A percentile compares a stretch with the other conserved stretches of the same genome.
These are phyloP conservation scores for Aegilops bicornis DNA, from an alignment of 176 grass and related monocot genomes.

Conservation along the genomic window DNA sequence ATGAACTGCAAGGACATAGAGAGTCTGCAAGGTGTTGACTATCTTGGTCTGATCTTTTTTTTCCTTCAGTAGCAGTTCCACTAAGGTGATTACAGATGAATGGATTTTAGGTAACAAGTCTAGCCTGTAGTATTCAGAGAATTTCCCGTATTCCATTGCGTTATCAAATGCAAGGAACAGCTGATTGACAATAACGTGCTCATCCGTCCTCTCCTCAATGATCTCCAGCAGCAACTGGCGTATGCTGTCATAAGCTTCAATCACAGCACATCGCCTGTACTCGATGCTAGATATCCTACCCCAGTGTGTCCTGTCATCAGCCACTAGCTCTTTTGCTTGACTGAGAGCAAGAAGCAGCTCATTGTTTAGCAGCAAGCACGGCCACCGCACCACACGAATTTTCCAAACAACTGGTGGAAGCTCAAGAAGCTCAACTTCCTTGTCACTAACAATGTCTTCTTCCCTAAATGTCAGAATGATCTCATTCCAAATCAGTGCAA, in stretches of 20 bases:
- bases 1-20: conserved; percentile 72
- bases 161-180: conserved; percentile 68
- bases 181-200: conserved; percentile 62
- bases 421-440: conserved; percentile 92
- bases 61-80: conserved; percentile 57
- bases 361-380: conserved; percentile 85
- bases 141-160: conserved; percentile 40
- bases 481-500: conserved; percentile 97
- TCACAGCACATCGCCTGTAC: conserved; percentile 80
- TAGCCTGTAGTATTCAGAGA: conserved; percentile 61
- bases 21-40: conserved; percentile 82
- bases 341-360: conserved; percentile 83
- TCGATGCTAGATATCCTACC: conserved; percentile 64
- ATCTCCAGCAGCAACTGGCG: conserved; percentile 67
- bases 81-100: conserved; percentile 61
- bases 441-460: conserved; percentile 89
- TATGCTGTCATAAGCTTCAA: conserved; percentile 91
- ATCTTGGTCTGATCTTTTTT: conserved; percentile 76
- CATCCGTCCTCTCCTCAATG: conserved; percentile 49
- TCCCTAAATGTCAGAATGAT: conserved; percentile 88
- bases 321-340: conserved; percentile 74
- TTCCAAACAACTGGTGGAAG: conserved; percentile 74
- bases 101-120: conserved; percentile 57
- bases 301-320: conserved; percentile 71
- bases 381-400: conserved; percentile 88